Percentiles rank a stretch among this genome's conserved stretches.
phyloP scores from a whole-genome alignment of 2,329 filamentous ascomycete species.

The Pestalotiopsis fici region DNA sequence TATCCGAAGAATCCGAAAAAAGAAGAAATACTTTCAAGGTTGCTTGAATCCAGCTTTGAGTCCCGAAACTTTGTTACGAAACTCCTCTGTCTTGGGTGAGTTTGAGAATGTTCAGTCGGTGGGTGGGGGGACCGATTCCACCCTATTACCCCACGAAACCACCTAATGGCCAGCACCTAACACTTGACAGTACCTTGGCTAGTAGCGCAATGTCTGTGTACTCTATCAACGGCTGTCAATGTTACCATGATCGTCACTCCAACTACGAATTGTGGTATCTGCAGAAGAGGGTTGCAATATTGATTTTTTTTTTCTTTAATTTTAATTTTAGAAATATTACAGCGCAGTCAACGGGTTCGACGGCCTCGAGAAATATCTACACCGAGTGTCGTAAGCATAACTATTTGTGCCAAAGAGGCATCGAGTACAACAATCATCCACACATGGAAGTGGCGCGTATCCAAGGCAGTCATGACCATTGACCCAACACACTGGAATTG shows the following conservation, averaged over 20 bases:
- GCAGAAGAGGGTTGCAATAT: too few relatives aligned
- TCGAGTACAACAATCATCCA: neutral
- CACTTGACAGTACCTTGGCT: neutral
- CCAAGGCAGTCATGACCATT: neutral
- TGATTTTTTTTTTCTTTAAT: too few relatives aligned
- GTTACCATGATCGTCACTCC: neutral
- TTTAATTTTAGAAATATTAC: too few relatives aligned
- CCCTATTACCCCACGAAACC: conserved; percentile 13
- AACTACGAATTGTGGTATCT: too few relatives aligned
- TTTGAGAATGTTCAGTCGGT: conserved; percentile 16
- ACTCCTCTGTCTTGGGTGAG: conserved; percentile 22
- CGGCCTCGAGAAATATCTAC: too few relatives aligned
- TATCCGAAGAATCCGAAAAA: too few relatives aligned
- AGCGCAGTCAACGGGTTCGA: too few relatives aligned
- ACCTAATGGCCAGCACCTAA: neutral
- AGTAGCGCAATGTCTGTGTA: neutral
- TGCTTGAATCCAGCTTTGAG: conserved; percentile 11
- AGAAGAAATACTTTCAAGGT: neutral
- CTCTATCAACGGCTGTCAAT: neutral
- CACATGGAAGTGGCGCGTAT: neutral
- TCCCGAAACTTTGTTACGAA: conserved; percentile 18
- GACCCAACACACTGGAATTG: neutral
- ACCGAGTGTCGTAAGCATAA: too few relatives aligned
- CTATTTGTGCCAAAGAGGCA: too few relatives aligned
- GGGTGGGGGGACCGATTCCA: neutral